phyloP scores from a whole-genome alignment of 2,329 filamentous ascomycete species.

The Lachnellula willkommii region DNA sequence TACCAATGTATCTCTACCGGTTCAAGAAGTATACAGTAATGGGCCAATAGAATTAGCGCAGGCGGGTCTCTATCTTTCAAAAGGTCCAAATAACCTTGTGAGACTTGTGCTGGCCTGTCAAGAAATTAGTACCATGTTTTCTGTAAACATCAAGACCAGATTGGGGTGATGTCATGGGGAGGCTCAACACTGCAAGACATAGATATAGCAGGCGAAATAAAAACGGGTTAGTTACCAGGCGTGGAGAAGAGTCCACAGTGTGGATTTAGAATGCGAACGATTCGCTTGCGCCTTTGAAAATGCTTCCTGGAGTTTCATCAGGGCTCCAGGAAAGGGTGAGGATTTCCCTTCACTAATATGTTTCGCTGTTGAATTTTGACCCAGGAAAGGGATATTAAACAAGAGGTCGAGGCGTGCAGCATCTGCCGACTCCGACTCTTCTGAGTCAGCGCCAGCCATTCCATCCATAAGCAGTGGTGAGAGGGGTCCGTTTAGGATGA shows the following conservation, averaged over 20 bases:
- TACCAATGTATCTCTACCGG: constrained; percentile 36
- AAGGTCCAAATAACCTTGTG: constrained; percentile 29
- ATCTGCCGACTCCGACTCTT: background rate
- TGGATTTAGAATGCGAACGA: constrained; percentile 32
- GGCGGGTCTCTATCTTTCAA: constrained; percentile 31
- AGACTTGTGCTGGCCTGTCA: constrained; percentile 33
- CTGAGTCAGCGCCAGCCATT: background rate
- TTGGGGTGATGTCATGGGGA: background rate
- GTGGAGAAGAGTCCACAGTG: constrained; percentile 24
- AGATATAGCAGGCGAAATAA: too few relatives aligned
- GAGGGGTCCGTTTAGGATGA: constrained; percentile 12
- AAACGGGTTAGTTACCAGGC: background rate
- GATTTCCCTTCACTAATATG: background rate
- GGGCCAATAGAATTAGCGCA: constrained; percentile 35
- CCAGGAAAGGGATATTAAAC: background rate
- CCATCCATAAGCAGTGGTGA: constrained; percentile 2
- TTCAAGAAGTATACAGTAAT: constrained; percentile 34
- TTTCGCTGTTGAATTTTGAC: background rate
- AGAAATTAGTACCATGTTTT: constrained; percentile 17
- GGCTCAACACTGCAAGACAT: background rate
- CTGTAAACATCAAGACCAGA: background rate
- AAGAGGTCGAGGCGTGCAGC: background rate
- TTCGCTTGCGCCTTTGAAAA: constrained; percentile 24
- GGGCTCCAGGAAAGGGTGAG: constrained; percentile 1
- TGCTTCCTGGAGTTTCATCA: constrained; percentile 1